Base-by-base conservation (phyloP, 306 rosid genomes). In the Vigna nakashimae region DNA sequence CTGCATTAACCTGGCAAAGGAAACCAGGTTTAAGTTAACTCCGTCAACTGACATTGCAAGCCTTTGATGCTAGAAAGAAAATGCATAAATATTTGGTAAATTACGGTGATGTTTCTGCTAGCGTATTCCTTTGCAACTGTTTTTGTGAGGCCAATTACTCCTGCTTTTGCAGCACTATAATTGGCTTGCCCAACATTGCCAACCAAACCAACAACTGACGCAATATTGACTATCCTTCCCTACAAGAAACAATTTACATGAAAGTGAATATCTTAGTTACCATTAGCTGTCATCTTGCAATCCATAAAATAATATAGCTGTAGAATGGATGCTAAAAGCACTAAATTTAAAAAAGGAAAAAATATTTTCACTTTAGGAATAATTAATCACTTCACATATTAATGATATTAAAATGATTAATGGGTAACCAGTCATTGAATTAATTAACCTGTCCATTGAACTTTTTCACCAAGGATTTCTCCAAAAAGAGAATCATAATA, bases 111-210 rank as follows among this genome's bases (percentile, higher is more conserved):
- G 89, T 84, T 87, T 87, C 98, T 82, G 91, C 98, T 90, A 17
- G 98, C 73, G 69, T 89, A 92, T 81, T 92, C 98, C 89, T 85
- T 95, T 36, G 98, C 97, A 82, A 95, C 97, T 46, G 89, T 1
- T 87, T 92, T 95, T 26, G 98, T 91, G 48, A 95, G 83, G 82
- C 98, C 98, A 80, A 95, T 95, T 45, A 95, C 98, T 82, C 98
- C 98, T 56, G 98, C 98, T 84, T 95, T 95, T 70, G 98, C 98
- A 70, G 98, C 98, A 88, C 98, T 91, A 71, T 95, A 95, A 82
- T 95, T 95, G 83, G 97, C 97, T 91, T 95, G 98, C 66, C 98
- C 98, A 46, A 69, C 93, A 52, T 92, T 95, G 75, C 98, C 98
- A 76, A 92, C 90, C 17, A 89, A 90, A 74, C 98, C 98, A 78